Evolutionary conservation across 192 early-diverging fungal genomes (phyloP), one percentile per base, ranked within the genome.

Genomic region (Oehlia diaphana): DNA sequence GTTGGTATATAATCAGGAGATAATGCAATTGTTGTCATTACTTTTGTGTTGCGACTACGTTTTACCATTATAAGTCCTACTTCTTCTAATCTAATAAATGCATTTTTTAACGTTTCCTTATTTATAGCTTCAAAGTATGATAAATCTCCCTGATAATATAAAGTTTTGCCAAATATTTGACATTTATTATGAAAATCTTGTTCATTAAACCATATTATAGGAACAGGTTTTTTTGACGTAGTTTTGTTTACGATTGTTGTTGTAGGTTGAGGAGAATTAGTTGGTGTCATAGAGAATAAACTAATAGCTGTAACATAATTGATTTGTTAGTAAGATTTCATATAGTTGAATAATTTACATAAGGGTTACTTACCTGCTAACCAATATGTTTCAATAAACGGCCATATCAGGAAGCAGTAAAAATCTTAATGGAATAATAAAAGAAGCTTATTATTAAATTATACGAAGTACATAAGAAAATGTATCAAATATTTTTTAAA

Each of bases 361-460:
- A 86, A 88, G 80, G 53, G 63, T 2, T 86, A 85, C 47, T 92
- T 84, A 26, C 90, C 88, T 23, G 92, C 90, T 12, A 96, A 83
- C 95, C 95, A 96, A 81, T 96, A 96, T 64, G 93, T 93, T 79
- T 96, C 95, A 49, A 96, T 83, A 78, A 94, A 96, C n/a, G 93
- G 93, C 95, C 95, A 96, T 64, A 95, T 83, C 67, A 96, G 81
- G 81, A 95, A 96, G 76, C 94, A 93, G 69, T 90, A 91, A 80
- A 95, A 94, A 80, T 95, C 93, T 93, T 81, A 3, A 13, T 68
- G 61, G 71, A 42, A 50, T 62, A 47, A 72, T 9, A 21, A 42
- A 42, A 42, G 39, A 8, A 42, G 39, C 39, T 42, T 42, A 7
- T 42, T 42, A 7, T 42, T 42, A 42, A 42, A 42, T 5, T 7